phyloP scores from a whole-genome alignment of 225 moss, liverwort and hornwort genomes.

The Marchantia polymorpha region DNA sequence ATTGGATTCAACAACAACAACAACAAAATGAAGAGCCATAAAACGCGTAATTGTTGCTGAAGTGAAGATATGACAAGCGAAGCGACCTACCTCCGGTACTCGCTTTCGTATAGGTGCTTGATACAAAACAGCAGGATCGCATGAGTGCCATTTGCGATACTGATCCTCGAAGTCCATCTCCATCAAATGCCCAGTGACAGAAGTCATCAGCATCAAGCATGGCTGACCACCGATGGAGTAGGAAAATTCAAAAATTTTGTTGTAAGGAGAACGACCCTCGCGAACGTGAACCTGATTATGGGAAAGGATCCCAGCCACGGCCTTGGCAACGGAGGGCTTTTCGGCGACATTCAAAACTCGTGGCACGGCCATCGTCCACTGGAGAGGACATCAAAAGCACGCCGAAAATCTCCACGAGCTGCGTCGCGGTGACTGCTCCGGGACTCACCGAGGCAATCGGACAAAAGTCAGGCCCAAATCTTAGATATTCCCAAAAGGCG shows the following conservation, averaged over 20 bases:
- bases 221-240: slow-evolving; percentile 75
- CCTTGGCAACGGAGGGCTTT: slow-evolving; percentile 96
- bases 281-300: slow-evolving; percentile 70
- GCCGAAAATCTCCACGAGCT: too few species aligned
- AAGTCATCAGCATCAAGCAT: slow-evolving; percentile 94
- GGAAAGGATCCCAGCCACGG: slow-evolving; percentile 85
- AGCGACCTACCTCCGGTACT: slow-evolving; percentile 68
- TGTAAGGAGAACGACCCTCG: slow-evolving; percentile 84
- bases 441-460: too few species aligned
- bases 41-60: background rate
- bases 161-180: slow-evolving; percentile 96
- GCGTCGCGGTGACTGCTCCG: too few species aligned
- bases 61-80: background rate
- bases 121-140: slow-evolving; percentile 87
- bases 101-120: slow-evolving; percentile 86
- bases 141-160: slow-evolving; percentile 96
- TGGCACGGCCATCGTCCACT: slow-evolving; percentile 19
- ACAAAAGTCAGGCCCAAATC: too few species aligned
- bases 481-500: too few species aligned
- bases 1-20: background rate
- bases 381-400: background rate
- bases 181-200: slow-evolving; percentile 97
- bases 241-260: slow-evolving; percentile 92
- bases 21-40: background rate
- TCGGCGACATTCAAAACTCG: slow-evolving; percentile 96